phyloP scores from a whole-genome alignment of 139 green algal genomes.

The Pseudopediastrum boryanum region DNA sequence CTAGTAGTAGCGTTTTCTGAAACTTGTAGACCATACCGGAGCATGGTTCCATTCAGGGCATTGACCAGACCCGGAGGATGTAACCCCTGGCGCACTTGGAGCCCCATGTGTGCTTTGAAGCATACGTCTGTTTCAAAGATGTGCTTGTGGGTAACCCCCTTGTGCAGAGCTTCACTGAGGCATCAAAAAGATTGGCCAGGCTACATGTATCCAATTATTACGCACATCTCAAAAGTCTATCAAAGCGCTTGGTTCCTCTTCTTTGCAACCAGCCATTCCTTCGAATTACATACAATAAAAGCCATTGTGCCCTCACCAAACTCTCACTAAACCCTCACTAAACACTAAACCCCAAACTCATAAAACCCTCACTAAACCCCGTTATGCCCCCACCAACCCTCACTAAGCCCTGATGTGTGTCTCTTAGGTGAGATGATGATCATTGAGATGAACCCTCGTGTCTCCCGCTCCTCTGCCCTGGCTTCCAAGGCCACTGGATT shows the following conservation, averaged over 20 bases:
- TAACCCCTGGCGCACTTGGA: no score
- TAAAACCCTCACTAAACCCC: conserved; percentile 82
- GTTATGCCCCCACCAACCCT: neutral
- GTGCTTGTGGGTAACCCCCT: no score
- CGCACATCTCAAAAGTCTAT: no score
- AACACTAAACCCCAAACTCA: conserved; percentile 31
- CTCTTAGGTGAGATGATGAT: conserved; percentile 92
- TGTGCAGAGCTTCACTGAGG: no score
- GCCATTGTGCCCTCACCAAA: neutral
- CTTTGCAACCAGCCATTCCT: neutral
- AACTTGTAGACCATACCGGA: no score
- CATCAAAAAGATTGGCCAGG: no score
- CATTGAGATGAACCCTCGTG: conserved; percentile 99
- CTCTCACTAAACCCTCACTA: conserved; percentile 46
- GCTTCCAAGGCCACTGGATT: conserved; percentile 97
- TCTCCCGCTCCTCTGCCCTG: conserved; percentile 95
- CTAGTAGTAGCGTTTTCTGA: no score
- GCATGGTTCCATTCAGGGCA: no score
- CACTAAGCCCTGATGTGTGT: conserved; percentile 18
- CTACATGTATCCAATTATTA: no score
- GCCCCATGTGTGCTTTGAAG: no score
- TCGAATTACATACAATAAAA: neutral
- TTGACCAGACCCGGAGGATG: no score
- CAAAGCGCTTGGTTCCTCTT: neutral
- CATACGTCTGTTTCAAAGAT: no score